phyloP scores from a whole-genome alignment of 768 basidiomycete species.

The Goffeauzyma gilvescens region DNA sequence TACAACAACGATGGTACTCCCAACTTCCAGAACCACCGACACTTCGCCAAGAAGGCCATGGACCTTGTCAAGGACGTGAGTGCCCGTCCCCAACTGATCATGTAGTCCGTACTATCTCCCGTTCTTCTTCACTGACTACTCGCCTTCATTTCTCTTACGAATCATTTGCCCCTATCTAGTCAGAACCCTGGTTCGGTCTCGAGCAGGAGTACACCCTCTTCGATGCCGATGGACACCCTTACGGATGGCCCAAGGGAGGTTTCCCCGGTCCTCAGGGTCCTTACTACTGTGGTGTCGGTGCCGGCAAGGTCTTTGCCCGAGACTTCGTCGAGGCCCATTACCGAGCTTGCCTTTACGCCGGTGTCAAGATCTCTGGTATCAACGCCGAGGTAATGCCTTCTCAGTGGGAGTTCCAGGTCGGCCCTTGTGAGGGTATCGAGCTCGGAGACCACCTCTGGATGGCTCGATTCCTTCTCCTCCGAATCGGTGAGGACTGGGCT shows the following conservation, averaged over 20 bases:
- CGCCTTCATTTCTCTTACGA: too few relatives aligned
- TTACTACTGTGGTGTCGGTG: conserved; percentile 99
- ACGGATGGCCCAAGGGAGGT: conserved; percentile 95
- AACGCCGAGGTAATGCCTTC: conserved; percentile 99
- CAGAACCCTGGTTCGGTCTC: conserved; percentile 84
- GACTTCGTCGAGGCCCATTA: conserved; percentile 99
- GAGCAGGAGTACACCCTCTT: conserved; percentile 99
- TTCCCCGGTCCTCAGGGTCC: conserved; percentile 99
- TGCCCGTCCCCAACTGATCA: neutral
- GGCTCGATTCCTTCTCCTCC: conserved; percentile 86
- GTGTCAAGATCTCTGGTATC: conserved; percentile 95
- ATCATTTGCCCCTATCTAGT: neutral
- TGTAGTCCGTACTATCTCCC: neutral
- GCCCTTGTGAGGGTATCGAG: conserved; percentile 88
- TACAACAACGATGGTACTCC: conserved; percentile 99
- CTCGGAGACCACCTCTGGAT: conserved; percentile 99
- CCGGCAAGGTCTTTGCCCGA: conserved; percentile 94
- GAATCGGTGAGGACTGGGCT: conserved; percentile 94
- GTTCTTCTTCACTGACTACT: neutral
- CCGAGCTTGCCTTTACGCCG: conserved; percentile 61
- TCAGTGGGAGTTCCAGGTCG: conserved; percentile 99
- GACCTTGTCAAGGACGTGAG: conserved; percentile 51
- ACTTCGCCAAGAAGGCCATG: conserved; percentile 87
- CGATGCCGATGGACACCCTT: conserved; percentile 72
- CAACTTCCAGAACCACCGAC: conserved; percentile 87